Conservation (phyloP, 108 stramenopile genomes). For the Cyclotella choctawhatcheeana region DNA sequence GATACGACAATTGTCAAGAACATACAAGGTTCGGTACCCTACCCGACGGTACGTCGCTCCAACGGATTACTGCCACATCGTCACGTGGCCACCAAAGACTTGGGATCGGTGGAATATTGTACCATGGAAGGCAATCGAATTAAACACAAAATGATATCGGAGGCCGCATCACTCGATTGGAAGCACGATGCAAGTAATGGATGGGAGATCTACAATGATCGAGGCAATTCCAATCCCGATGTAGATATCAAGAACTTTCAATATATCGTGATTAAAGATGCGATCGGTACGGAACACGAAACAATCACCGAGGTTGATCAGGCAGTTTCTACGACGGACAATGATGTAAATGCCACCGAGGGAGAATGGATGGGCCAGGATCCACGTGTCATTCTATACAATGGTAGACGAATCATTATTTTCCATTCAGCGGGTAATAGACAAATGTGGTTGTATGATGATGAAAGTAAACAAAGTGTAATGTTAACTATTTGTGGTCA, state of each 20-base stretch:
- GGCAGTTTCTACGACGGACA: too few species aligned
- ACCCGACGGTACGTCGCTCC: not conserved
- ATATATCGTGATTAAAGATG: not conserved
- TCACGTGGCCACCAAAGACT: not conserved
- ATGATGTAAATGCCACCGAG: not conserved
- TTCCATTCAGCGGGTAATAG: not conserved
- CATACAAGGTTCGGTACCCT: not conserved
- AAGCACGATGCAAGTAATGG: not conserved
- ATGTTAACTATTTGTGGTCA: slow-evolving; percentile 12
- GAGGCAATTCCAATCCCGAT: not conserved
- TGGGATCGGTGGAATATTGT: not conserved
- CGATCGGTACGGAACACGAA: not conserved
- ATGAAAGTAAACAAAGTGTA: not conserved
- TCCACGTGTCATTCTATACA: not conserved
- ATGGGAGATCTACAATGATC: slow-evolving; percentile 2
- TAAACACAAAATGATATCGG: not conserved
- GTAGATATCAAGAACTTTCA: not conserved
- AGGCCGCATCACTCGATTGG: not conserved
- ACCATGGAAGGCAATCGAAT: not conserved
- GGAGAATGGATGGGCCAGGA: slow-evolving; percentile 9
- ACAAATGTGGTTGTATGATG: slow-evolving; percentile 10
- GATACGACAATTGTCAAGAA: not conserved
- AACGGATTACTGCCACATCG: not conserved
- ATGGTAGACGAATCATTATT: not conserved
- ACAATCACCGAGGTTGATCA: not conserved